phyloP scores from a whole-genome alignment of 2,329 filamentous ascomycete genomes.

The Ciborinia camelliae region DNA sequence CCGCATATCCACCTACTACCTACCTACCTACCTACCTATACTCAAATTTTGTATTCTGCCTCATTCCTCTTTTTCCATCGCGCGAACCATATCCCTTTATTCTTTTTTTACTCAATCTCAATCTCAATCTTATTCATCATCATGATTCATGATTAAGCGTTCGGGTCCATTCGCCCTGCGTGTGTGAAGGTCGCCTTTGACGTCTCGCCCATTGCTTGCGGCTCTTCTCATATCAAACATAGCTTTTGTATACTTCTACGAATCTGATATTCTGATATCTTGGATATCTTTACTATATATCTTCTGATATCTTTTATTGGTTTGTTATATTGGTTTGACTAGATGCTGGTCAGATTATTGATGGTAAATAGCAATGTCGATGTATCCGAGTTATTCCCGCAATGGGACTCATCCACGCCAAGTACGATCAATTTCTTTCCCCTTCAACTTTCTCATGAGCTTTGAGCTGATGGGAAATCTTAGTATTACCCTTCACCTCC shows the following conservation, averaged over 20 bases:
- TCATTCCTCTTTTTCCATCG: background rate
- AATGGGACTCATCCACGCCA: conserved; percentile 26
- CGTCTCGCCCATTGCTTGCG: conserved; percentile 1
- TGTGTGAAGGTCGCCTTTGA: background rate
- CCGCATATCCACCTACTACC: no score
- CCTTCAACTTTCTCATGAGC: conserved; percentile 4
- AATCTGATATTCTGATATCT: conserved; percentile 16
- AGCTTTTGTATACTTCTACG: conserved; percentile 14
- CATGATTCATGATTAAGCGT: background rate
- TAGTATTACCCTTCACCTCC: conserved; percentile 31
- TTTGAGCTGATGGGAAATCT: conserved; percentile 28
- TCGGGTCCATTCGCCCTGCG: conserved; percentile 3
- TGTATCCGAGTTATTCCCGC: conserved; percentile 29
- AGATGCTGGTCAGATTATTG: background rate
- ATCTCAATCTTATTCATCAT: background rate
- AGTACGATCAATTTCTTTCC: conserved; percentile 27
- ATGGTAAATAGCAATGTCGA: conserved; percentile 30
- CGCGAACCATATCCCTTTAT: background rate
- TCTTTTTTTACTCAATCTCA: background rate
- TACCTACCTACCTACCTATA: no score
- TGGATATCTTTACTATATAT: conserved; percentile 19
- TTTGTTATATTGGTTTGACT: conserved; percentile 23
- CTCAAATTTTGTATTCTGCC: background rate
- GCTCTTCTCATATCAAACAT: conserved; percentile 25
- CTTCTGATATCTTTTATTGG: conserved; percentile 19